These are phyloP conservation scores for Cladobotryum protrusum DNA, from an alignment of 2,329 filamentous ascomycete genomes.

Conservation along the genomic window DNA sequence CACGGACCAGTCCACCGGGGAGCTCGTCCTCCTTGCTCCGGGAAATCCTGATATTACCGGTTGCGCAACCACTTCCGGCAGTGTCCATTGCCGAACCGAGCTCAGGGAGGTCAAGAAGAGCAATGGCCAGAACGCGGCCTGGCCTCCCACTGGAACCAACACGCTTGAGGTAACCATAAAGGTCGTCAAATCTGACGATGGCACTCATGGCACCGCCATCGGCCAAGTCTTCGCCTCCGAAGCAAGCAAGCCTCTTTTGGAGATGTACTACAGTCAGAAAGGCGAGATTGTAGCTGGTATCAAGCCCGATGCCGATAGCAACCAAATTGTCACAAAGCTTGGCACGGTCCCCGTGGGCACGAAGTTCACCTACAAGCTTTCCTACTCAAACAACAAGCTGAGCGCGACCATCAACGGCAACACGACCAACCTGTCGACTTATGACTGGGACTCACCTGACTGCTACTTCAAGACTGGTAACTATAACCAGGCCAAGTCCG, in stretches of 20 bases:
- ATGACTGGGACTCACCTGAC: conserved; percentile 21
- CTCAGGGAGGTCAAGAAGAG: conserved; percentile 30
- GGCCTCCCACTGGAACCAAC: conserved; percentile 9
- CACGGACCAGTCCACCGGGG: conserved; percentile 26
- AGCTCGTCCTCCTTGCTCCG: conserved; percentile 34
- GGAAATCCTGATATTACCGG: conserved; percentile 24
- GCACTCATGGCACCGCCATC: conserved; percentile 26
- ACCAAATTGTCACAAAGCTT: conserved; percentile 25
- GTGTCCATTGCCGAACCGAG: conserved; percentile 37
- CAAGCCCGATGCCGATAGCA: conserved; percentile 20
- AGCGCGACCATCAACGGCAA: conserved; percentile 26
- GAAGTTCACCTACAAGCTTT: conserved; percentile 32
- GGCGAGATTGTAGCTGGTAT: conserved; percentile 33
- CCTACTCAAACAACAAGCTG: conserved; percentile 28
- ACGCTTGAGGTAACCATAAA: conserved; percentile 16
- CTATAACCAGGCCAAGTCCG: conserved; percentile 28
- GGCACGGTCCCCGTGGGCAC: conserved; percentile 27
- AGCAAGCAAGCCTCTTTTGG: conserved; percentile 31
- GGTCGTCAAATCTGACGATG: conserved; percentile 29
- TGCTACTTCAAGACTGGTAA: conserved; percentile 35
- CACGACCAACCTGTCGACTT: conserved; percentile 21
- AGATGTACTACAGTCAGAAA: conserved; percentile 31
- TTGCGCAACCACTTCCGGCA: conserved; percentile 34
- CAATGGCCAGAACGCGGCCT: conserved; percentile 26
- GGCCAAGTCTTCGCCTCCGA: conserved; percentile 34